Evolutionary conservation across 2,329 filamentous ascomycete genomes (phyloP).

Genomic region (Nemania abortiva): DNA sequence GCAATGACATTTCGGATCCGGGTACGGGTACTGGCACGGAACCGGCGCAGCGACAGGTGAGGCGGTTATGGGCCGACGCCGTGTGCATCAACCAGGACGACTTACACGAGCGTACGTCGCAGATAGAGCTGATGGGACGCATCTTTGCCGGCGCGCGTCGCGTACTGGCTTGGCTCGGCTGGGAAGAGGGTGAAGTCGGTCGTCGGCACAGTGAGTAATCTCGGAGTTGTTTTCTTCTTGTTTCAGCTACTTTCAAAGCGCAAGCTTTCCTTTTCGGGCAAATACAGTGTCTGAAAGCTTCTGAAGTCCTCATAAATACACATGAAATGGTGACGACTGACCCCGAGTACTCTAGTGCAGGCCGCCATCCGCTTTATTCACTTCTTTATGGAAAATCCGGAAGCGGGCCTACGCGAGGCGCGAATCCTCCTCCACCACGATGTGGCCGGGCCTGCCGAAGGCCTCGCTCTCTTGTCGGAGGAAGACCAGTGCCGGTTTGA

Average conservation of each 20-base stretch:
- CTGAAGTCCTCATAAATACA: no score
- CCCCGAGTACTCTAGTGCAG: background rate
- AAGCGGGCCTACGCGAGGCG: conserved; percentile 21
- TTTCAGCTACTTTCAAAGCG: no score
- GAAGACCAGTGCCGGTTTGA: conserved; percentile 15
- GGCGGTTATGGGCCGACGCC: conserved; percentile 26
- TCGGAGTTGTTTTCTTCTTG: no score
- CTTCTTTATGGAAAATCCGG: conserved; percentile 23
- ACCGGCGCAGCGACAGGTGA: conserved; percentile 3
- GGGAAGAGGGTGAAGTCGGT: conserved; percentile 18
- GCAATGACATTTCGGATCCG: background rate
- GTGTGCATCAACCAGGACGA: conserved; percentile 28
- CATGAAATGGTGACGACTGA: no score
- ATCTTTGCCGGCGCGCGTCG: conserved; percentile 27
- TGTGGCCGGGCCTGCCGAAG: background rate
- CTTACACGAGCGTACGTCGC: conserved; percentile 21
- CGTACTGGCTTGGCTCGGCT: conserved; percentile 28
- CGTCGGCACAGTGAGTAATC: conserved; percentile 7
- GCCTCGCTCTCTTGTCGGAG: conserved; percentile 14
- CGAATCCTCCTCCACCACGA: conserved; percentile 21
- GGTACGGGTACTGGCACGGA: background rate
- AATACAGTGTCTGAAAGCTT: no score
- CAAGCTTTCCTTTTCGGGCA: no score
- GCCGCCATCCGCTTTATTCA: conserved; percentile 25
- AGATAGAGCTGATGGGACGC: conserved; percentile 28